phyloP scores from a whole-genome alignment of 148 eudicot species.

The Camellia japonica region DNA sequence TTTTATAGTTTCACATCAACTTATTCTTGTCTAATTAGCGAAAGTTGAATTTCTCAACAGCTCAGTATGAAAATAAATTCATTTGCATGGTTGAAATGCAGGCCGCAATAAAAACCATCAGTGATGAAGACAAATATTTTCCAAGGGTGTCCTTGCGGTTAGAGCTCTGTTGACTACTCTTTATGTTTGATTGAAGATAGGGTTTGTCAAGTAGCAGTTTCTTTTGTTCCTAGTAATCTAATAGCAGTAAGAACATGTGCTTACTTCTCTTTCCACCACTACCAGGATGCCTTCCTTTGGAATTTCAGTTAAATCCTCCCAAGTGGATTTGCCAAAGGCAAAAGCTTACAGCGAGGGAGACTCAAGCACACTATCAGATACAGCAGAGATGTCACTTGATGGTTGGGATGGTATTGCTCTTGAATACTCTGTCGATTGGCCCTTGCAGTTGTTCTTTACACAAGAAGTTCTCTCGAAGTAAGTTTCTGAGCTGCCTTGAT shows the following conservation, averaged over 20 bases:
- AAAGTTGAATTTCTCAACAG: not conserved
- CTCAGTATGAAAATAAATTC: not conserved
- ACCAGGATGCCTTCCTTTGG: slow-evolving; percentile 78
- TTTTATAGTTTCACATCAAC: not conserved
- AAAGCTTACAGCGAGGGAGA: slow-evolving; percentile 57
- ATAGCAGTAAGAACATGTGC: not conserved
- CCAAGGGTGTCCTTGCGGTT: slow-evolving; percentile 88
- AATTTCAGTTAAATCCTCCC: slow-evolving; percentile 59
- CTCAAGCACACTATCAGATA: slow-evolving; percentile 43
- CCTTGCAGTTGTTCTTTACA: slow-evolving; percentile 84
- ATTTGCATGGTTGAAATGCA: slow-evolving; percentile 31
- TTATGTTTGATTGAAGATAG: slow-evolving; percentile 10
- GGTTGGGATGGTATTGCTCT: slow-evolving; percentile 97
- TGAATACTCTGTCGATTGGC: slow-evolving; percentile 96
- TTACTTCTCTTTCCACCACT: slow-evolving; percentile 19
- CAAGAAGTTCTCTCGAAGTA: slow-evolving; percentile 95
- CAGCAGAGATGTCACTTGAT: slow-evolving; percentile 62
- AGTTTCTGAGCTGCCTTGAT: slow-evolving; percentile 20
- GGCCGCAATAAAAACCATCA: slow-evolving; percentile 91
- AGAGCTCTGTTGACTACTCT: slow-evolving; percentile 22
- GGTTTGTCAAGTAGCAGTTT: slow-evolving; percentile 8
- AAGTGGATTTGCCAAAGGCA: slow-evolving; percentile 55
- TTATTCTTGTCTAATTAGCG: not conserved
- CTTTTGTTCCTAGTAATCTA: not conserved
- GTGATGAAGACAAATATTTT: slow-evolving; percentile 88